Evolutionary conservation across 495 filamentous ascomycete species (phyloP).

Genomic region (Tuber calosporum): DNA sequence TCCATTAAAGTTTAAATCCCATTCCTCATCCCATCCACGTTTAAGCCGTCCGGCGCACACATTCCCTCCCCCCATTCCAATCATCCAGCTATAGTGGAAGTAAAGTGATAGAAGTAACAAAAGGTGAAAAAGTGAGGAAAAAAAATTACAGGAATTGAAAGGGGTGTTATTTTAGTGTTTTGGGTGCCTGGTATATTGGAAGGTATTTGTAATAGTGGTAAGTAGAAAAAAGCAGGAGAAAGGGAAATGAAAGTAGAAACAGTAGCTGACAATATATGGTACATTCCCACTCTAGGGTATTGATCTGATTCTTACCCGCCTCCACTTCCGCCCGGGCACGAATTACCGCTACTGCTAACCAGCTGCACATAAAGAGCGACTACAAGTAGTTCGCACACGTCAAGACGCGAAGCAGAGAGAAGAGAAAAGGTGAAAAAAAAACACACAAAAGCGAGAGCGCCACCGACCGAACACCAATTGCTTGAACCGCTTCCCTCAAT

Average conservation of each 20-base stretch:
- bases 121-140: background rate
- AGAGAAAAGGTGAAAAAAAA: background rate
- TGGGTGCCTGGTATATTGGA: background rate
- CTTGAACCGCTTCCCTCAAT: background rate
- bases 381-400: background rate
- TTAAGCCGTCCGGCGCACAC: background rate
- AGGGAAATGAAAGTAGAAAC: background rate
- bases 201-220: background rate
- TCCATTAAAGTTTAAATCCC: constrained; percentile 2
- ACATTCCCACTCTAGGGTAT: constrained; percentile 1
- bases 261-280: background rate
- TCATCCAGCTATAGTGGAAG: background rate
- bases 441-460: background rate
- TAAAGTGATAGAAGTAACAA: constrained; percentile 8
- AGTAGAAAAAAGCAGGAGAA: background rate
- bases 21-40: background rate
- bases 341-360: constrained; percentile 21
- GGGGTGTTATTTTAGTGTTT: constrained; percentile 2
- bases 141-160: constrained; percentile 5
- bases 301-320: background rate
- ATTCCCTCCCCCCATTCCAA: background rate
- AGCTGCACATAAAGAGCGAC: constrained; percentile 20
- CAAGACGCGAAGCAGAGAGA: background rate
- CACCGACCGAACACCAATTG: constrained; percentile 2
- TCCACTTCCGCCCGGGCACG: constrained; percentile 4